Evolutionary conservation across 345 rosid species (phyloP), one percentile per base, ranked within the genome.

Genomic region (Rhodomyrtus tomentosa): DNA sequence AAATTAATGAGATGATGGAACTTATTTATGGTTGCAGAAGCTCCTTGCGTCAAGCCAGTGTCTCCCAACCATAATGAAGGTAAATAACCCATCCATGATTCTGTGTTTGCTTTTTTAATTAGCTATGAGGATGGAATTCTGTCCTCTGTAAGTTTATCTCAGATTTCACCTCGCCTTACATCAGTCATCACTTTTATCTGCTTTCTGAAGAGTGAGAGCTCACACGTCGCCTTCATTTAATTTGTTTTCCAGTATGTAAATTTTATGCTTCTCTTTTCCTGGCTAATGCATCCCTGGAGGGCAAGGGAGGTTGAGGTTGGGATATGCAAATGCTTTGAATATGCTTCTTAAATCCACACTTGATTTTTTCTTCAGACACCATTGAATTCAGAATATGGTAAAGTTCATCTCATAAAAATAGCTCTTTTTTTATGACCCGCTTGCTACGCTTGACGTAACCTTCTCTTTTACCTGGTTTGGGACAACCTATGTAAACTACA

Each of bases 11-110:
- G 76, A 68, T 68, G 38, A 36, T 68, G 79, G 79, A 68, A 68
- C 45, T 68, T 68, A 24, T 68, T 68, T 68, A 68, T 1, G 25
- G 45, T 68, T 91, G 94, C 96, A 95, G 98, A 96, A 89, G 91
- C 81, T 82, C 98, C 98, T 59, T 96, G 99, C 88, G 83, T 80
- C 52, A 93, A 92, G 88, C 93, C 94, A 50, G 90, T 82, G 73
- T 59, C 90, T 9, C 10, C 88, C 0, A 87, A 86, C 86, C 92
- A 88, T 68, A 68, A 42, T 68, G 83, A 92, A 88, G 81, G 84
- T 91, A 81, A 62, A 96, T 95, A 88, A 83, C 88, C 84, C 5
- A 4, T 52, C 82, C 45, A 73, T 82, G 16, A 80, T 54, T 84
- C 62, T 80, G 73, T 73, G 50, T 42, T 58, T 81, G 29, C 40